Evolutionary conservation across 1,284 basidiomycete species (phyloP), one percentile per base, ranked within the genome.

Genomic region (Marasmius sp.): DNA sequence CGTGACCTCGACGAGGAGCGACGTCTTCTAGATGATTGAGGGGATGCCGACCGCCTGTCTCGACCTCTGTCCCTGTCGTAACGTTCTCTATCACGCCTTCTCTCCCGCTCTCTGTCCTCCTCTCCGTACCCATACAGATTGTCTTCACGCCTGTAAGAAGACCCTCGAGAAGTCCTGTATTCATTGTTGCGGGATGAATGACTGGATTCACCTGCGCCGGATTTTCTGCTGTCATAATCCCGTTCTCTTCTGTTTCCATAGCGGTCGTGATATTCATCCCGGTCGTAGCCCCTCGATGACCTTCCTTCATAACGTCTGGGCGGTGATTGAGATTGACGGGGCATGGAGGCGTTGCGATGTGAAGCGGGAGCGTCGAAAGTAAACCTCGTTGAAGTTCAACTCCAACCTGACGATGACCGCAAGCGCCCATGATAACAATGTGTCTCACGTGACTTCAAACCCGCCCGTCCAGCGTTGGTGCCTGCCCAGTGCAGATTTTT

Each of bases 31-130:
- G 79, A 77, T 16, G 74, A 70, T 33, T 77, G 77, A 39, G 85
- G 87, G 5, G 87, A 89, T 1, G 81, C 83, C 49, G 88, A 88
- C 43, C 77, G 76, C 57, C 71, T 71, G 57, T 76, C 75, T 62
- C 75, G 65, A 56, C 73, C 71, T 66, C 69, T 65, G 60, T 68
- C 64, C 60, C 66, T 61, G 60, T 79, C 76, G 66, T 77, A 79
- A 60, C 78, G 74, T 57, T 79, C 76, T 62, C 78, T 72, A 58
- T 84, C 80, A 59, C 76, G 69, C 56, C 80, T 77, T 34, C 75
- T 68, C 64, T 80, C 77, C 34, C 78, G 67, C 65, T 82, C 78
- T 41, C 77, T 71, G 52, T 77, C 74, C 20, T 71, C 68, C 61
- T 81, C 79, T 37, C 72, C 69, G 56, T 79, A 79, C 16, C 66